Conservation (phyloP, 768 basidiomycete species). For the Lactifluus echinatus region DNA sequence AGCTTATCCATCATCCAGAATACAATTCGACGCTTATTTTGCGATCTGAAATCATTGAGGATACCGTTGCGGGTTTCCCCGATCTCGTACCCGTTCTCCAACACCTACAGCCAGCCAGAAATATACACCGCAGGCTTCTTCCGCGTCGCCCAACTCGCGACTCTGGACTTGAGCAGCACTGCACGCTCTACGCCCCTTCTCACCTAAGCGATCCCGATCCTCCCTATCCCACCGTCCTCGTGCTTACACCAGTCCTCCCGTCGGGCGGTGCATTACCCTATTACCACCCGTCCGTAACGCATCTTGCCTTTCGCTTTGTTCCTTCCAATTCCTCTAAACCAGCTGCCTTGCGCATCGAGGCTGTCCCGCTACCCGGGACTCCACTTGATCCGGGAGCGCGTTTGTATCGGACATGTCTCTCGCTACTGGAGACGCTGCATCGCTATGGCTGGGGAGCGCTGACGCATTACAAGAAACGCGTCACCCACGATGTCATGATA, state of each 20-base stretch:
- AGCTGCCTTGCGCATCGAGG: constrained; percentile 46
- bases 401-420: constrained; percentile 71
- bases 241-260: constrained; percentile 51
- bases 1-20: constrained; percentile 82
- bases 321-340: constrained; percentile 21
- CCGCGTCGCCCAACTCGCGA: constrained; percentile 77
- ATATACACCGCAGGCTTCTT: constrained; percentile 59
- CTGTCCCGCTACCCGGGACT: constrained; percentile 38
- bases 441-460: constrained; percentile 84
- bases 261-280: constrained; percentile 56
- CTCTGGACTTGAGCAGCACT: constrained; percentile 62
- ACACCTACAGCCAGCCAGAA: constrained; percentile 36
- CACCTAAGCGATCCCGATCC: constrained; percentile 13
- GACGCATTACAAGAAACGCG: constrained; percentile 80
- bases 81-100: constrained; percentile 31
- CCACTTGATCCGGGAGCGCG: constrained; percentile 49
- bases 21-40: constrained; percentile 89
- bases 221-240: constrained; percentile 30
- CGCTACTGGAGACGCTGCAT: constrained; percentile 74
- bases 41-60: constrained; percentile 60
- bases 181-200: constrained; percentile 51
- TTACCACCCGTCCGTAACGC: constrained; percentile 78
- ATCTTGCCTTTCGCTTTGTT: constrained; percentile 77
- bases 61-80: constrained; percentile 26
- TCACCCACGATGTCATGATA: constrained; percentile 73